A percentile compares a stretch with the other conserved stretches of the same genome.
Conservation (phyloP, 148 eudicot species). For the Agrostemma githago region DNA sequence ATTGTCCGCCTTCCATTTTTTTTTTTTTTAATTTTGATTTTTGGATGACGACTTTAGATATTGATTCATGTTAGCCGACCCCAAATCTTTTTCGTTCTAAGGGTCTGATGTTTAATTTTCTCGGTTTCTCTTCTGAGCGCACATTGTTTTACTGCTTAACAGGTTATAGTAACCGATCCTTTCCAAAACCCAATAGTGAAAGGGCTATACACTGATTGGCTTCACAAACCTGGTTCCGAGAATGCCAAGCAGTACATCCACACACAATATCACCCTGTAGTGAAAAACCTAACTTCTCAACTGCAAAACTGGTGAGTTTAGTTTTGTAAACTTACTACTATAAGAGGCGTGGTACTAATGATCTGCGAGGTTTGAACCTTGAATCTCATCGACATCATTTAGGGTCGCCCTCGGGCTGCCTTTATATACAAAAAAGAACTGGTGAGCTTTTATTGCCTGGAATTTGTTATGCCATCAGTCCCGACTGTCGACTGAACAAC, state of each 20-base stretch:
- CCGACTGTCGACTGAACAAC: background rate
- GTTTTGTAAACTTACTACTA: background rate
- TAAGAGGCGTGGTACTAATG: too few species aligned
- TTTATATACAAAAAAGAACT: conserved; percentile 24
- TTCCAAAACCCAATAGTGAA: conserved; percentile 64
- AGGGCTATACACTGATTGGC: conserved; percentile 74
- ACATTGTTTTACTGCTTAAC: conserved; percentile 15
- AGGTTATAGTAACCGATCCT: conserved; percentile 72
- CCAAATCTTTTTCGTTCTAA: too few species aligned
- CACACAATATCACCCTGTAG: conserved; percentile 82
- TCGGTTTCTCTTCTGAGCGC: conserved; percentile 2
- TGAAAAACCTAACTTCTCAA: conserved; percentile 76
- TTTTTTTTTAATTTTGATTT: too few species aligned
- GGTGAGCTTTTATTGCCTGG: conserved; percentile 27
- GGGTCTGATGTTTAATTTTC: too few species aligned
- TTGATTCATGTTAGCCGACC: too few species aligned
- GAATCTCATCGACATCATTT: too few species aligned
- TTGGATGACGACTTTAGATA: too few species aligned
- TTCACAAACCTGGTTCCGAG: conserved; percentile 79
- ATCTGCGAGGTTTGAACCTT: too few species aligned
- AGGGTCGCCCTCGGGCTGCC: too few species aligned
- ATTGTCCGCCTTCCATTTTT: too few species aligned
- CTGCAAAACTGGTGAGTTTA: conserved; percentile 76
- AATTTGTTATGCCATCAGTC: background rate
- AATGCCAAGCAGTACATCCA: conserved; percentile 71